A percentile compares a stretch with the other conserved stretches of the same genome.
Conservation (phyloP, 164 flowering plant species). For the Nymphaea thermarum region DNA sequence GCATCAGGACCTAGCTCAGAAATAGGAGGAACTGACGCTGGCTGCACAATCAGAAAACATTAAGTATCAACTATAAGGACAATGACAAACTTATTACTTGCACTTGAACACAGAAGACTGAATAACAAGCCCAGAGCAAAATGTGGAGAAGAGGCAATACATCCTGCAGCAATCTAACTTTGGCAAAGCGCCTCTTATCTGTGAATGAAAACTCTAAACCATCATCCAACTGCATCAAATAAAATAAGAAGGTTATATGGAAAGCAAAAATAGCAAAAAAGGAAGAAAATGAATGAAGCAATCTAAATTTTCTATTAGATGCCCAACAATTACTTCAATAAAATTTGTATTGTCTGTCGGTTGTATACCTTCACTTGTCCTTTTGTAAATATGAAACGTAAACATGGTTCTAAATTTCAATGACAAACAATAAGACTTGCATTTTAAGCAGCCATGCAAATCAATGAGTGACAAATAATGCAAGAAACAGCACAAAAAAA, state of each 20-base stretch:
- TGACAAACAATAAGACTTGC: no score
- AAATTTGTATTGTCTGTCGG: no score
- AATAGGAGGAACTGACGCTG: constrained; percentile 63
- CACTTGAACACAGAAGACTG: not conserved
- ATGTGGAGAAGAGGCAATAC: constrained; percentile 22
- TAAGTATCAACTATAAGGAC: not conserved
- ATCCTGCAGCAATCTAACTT: constrained; percentile 87
- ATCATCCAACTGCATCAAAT: constrained; percentile 65
- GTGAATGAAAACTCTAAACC: constrained; percentile 95
- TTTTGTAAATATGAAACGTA: no score
- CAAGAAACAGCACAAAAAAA: no score
- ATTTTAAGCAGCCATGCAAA: no score
- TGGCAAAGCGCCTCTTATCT: constrained; percentile 95
- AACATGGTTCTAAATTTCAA: no score
- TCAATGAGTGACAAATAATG: no score
- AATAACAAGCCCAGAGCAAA: not conserved
- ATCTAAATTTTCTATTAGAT: no score
- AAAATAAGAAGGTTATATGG: not conserved
- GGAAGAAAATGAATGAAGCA: no score
- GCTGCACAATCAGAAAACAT: constrained; percentile 34
- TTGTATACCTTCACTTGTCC: no score
- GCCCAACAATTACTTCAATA: no score
- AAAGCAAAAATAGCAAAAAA: not conserved
- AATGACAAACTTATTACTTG: not conserved
- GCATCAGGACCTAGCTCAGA: constrained; percentile 99